These are phyloP conservation scores for Cichorium intybus DNA, from an alignment of 140 eudicot species.

Conservation along the genomic window DNA sequence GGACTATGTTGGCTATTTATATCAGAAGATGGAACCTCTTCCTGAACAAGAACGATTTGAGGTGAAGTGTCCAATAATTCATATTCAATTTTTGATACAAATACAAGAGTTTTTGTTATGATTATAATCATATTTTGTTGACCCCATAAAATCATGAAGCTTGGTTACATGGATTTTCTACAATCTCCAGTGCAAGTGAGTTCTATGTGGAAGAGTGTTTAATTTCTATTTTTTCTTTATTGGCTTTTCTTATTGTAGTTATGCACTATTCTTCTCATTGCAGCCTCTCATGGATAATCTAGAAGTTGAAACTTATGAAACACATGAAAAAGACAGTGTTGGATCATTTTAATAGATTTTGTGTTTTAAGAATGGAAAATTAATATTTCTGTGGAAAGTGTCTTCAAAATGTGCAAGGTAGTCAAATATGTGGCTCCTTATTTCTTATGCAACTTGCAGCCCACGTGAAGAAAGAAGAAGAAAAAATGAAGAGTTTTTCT, in stretches of 20 bases:
- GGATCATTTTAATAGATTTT: too few relatives aligned
- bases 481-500: too few relatives aligned
- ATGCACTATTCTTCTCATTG: slow-evolving; percentile 16
- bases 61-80: slow-evolving; percentile 33
- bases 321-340: slow-evolving; percentile 85
- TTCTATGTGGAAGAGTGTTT: not conserved
- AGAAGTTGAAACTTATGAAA: slow-evolving; percentile 99
- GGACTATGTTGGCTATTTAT: slow-evolving; percentile 82
- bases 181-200: slow-evolving; percentile 96
- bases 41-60: slow-evolving; percentile 93
- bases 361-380: too few relatives aligned
- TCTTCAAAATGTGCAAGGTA: too few relatives aligned
- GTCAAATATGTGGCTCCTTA: too few relatives aligned
- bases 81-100: slow-evolving; percentile 1
- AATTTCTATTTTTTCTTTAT: not conserved
- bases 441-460: too few relatives aligned
- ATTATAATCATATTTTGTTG: not conserved
- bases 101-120: not conserved
- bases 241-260: slow-evolving; percentile 9
- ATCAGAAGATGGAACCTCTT: slow-evolving; percentile 93
- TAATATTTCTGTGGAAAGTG: too few relatives aligned
- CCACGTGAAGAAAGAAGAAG: too few relatives aligned
- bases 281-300: slow-evolving; percentile 99
- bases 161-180: slow-evolving; percentile 85
- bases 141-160: slow-evolving; percentile 40